phyloP scores from a whole-genome alignment of 805 yeast genomes.

The Saccharomycopsis olivae region DNA sequence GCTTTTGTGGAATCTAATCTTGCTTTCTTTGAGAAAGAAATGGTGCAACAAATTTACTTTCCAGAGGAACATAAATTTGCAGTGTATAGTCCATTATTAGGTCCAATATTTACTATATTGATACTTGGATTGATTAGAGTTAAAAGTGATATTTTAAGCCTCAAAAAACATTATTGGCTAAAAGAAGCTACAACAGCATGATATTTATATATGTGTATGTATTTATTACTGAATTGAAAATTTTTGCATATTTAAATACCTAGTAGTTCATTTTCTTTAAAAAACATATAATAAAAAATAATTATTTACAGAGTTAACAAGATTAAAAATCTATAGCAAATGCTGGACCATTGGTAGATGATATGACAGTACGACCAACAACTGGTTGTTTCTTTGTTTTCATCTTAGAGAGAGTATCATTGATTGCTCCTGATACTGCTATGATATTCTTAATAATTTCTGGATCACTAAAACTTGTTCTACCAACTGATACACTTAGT shows the following conservation, averaged over 20 bases:
- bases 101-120: constrained; percentile 69
- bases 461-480: constrained; percentile 65
- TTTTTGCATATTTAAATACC: too few species aligned
- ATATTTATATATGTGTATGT: too few species aligned
- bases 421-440: constrained; percentile 54
- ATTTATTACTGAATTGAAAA: too few species aligned
- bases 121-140: constrained; percentile 40
- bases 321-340: constrained; percentile 48
- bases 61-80: constrained; percentile 96
- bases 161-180: constrained; percentile 2
- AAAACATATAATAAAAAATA: too few species aligned
- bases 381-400: constrained; percentile 58
- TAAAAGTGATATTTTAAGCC: constrained; percentile 26
- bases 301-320: too few species aligned
- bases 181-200: neutral
- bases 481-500: constrained; percentile 62
- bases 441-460: constrained; percentile 64
- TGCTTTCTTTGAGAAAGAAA: constrained; percentile 88
- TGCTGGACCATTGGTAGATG: constrained; percentile 73
- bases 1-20: constrained; percentile 50
- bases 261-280: too few species aligned
- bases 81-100: constrained; percentile 80
- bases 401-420: constrained; percentile 40
- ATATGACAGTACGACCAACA: constrained; percentile 57
- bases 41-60: constrained; percentile 91